Evolutionary conservation across 768 basidiomycete genomes (phyloP), one percentile per base, ranked within the genome.

Genomic region (Boletus rufocinnamomeus): DNA sequence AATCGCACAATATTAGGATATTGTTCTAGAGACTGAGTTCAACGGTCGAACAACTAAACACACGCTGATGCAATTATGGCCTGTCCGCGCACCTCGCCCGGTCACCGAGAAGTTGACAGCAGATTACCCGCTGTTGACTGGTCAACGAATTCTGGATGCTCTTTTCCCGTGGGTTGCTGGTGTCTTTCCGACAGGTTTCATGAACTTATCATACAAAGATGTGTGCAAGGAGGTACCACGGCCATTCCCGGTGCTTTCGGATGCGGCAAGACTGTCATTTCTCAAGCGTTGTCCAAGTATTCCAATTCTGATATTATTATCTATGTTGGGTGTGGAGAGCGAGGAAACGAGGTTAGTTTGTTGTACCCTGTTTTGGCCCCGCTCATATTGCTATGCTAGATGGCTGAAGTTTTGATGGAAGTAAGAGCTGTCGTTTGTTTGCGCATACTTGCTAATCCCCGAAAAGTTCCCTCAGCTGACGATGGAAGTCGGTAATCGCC

Each of bases 231-330:
- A 56, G 94, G 94, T 44, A 97, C 94, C 13, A 97, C 94, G 2
- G 93, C 94, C 59, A 99, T 98, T 76, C 97, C 97, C 25, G 97
- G 97, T 63, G 97, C 97, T 65, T 99, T 99, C 75, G 97, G 97
- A 69, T 98, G 95, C 69, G 94, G 94, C 68, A 97, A 97, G 81
- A 98, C 96, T 30, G 97, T 99, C 68, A 99, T 99, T 69, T 98
- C 95, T 28, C 92, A 98, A 77, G 96, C 96, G 21, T 79, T 98
- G 63, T 98, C 96, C 58, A 99, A 99, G 74, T 99, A 86, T 77
- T 99, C 97, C 28, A 99, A 99, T 80, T 97, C 95, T 65, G 96
- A 98, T 74, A 98, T 98, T 68, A 98, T 99, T 72, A 86, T 99
- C 65, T 99, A 99, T 71, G 97, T 99, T 66, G 97, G 97, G 27